Conservation (phyloP, 2,329 filamentous ascomycete genomes). For the Xylaria sp. region DNA sequence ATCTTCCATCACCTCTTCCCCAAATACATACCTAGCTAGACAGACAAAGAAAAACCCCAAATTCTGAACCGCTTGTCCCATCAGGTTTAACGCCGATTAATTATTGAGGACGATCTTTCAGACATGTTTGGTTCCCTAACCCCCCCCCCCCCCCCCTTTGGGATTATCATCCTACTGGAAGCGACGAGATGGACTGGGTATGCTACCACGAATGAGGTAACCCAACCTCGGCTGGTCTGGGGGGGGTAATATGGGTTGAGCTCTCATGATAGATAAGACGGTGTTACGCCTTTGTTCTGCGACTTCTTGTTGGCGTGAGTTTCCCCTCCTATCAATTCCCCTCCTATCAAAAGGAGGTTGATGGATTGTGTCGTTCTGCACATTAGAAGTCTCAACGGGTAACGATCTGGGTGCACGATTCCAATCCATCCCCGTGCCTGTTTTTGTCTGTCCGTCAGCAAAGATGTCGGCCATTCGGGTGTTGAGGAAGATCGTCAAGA, state of each 20-base stretch:
- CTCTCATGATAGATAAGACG: not conserved
- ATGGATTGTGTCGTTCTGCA: not conserved
- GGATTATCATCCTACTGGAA: no score
- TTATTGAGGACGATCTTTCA: no score
- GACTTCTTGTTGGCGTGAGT: not conserved
- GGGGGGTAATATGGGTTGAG: not conserved
- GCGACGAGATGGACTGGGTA: no score
- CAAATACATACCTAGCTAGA: conserved; percentile 10
- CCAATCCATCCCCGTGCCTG: no score
- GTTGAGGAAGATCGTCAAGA: conserved; percentile 43
- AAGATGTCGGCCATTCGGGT: conserved; percentile 20
- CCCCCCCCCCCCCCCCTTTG: no score
- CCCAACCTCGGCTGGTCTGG: no score
- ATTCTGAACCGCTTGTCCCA: no score
- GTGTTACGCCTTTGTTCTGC: not conserved
- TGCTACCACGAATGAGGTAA: no score
- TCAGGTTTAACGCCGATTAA: no score
- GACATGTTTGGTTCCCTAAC: no score
- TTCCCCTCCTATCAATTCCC: not conserved
- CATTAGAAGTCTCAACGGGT: not conserved
- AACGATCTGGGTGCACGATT: no score
- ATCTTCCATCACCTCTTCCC: not conserved
- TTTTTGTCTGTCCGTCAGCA: conserved; percentile 13
- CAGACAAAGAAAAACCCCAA: not conserved
- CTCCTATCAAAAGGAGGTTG: not conserved